Percentiles rank a stretch among this genome's conserved stretches.
These are phyloP conservation scores for Acanthamoeba sp. DNA, from an alignment of 208 protist species.

Conservation along the genomic window DNA sequence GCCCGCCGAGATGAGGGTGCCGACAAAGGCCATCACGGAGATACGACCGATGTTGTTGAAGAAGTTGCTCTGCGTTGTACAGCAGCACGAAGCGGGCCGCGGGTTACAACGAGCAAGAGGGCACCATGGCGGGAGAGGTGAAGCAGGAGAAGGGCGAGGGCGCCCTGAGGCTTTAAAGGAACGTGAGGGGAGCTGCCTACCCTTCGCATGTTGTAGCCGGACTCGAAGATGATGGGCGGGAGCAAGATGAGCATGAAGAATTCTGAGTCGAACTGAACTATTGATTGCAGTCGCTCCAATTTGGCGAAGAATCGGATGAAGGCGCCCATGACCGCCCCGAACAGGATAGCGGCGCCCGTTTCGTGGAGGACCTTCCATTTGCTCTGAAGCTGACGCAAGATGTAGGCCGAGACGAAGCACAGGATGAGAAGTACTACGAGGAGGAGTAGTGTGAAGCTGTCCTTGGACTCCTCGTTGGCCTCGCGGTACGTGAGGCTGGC, in stretches of 20 bases:
- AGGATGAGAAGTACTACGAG: conserved; percentile 27
- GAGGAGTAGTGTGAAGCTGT: conserved; percentile 25
- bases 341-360: conserved; percentile 57
- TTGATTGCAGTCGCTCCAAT: neutral
- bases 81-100: too few species aligned
- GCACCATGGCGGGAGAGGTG: neutral
- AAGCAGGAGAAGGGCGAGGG: neutral
- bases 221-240: conserved; percentile 85
- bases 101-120: neutral
- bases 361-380: conserved; percentile 38
- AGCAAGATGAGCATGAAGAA: conserved; percentile 82
- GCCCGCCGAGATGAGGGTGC: conserved; percentile 81
- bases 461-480: neutral
- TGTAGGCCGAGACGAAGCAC: conserved; percentile 50
- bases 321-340: conserved; percentile 41
- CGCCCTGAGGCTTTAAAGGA: too few species aligned
- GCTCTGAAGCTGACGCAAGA: conserved; percentile 11
- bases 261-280: conserved; percentile 46
- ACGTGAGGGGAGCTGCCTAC: neutral
- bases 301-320: conserved; percentile 49
- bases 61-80: conserved; percentile 78
- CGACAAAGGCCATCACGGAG: conserved; percentile 82
- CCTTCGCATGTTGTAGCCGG: conserved; percentile 78
- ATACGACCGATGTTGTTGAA: conserved; percentile 84
- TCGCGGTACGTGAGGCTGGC: neutral